phyloP scores from a whole-genome alignment of 1,284 basidiomycete genomes.

The Salmacisia buchloeana region DNA sequence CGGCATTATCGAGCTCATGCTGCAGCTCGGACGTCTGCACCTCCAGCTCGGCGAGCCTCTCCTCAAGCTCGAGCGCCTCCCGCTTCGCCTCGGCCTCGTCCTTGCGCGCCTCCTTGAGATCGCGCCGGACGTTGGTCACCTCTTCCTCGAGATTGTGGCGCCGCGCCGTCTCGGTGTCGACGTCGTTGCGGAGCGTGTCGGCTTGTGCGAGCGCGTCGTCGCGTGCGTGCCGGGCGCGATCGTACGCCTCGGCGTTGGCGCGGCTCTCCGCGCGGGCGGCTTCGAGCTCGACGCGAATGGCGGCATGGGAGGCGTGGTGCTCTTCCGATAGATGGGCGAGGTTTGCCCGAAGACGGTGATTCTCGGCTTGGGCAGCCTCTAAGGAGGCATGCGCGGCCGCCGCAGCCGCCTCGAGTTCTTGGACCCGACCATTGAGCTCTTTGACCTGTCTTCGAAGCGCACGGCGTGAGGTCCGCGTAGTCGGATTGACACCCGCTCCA shows the following conservation, averaged over 20 bases:
- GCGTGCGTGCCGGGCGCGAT: neutral
- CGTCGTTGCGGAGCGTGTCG: slow-evolving; percentile 13
- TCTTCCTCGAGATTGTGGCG: slow-evolving; percentile 42
- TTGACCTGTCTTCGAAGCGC: neutral
- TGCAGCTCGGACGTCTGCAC: slow-evolving; percentile 30
- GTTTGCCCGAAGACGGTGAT: neutral
- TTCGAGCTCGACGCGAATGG: slow-evolving; percentile 16
- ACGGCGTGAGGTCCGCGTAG: neutral
- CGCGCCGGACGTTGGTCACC: slow-evolving; percentile 30
- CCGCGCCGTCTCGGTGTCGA: slow-evolving; percentile 33
- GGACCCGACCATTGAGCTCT: neutral
- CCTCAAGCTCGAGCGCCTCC: slow-evolving; percentile 33
- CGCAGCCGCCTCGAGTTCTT: neutral
- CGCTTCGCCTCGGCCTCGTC: slow-evolving; percentile 26
- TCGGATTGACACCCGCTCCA: slow-evolving; percentile 1
- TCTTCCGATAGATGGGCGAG: neutral
- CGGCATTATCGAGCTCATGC: slow-evolving; percentile 38
- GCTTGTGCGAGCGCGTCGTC: slow-evolving; percentile 2
- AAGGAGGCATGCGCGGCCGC: neutral
- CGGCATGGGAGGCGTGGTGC: slow-evolving; percentile 11
- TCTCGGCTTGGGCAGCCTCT: neutral
- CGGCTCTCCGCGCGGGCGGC: slow-evolving; percentile 10
- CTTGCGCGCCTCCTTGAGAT: slow-evolving; percentile 31
- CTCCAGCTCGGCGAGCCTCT: slow-evolving; percentile 36
- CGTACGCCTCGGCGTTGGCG: neutral